phyloP scores from a whole-genome alignment of 2,329 filamentous ascomycete species.

The Xenoacremonium recifei region DNA sequence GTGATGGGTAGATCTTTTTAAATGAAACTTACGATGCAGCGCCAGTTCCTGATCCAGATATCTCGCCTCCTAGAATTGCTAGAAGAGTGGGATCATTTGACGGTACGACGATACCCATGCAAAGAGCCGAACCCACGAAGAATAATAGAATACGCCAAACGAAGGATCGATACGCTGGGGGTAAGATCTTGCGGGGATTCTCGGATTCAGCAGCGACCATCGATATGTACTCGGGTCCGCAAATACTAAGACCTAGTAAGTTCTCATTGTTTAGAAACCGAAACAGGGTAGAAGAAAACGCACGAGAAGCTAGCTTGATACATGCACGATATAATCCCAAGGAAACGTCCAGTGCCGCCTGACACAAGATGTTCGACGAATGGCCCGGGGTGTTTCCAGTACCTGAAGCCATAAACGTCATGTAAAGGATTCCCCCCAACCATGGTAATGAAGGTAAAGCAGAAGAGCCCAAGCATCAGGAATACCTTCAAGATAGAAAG shows the following conservation, averaged over 20 bases:
- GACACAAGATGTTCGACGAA: constrained; percentile 8
- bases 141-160: constrained; percentile 71
- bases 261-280: too few relatives aligned
- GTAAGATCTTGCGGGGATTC: constrained; percentile 60
- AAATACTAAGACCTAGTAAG: constrained; percentile 3
- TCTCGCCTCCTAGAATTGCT: constrained; percentile 3
- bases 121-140: constrained; percentile 57
- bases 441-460: constrained; percentile 10
- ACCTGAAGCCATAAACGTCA: constrained; percentile 6
- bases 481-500: constrained; percentile 7
- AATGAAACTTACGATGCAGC: constrained; percentile 6
- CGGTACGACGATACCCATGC: constrained; percentile 10
- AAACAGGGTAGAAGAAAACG: background rate
- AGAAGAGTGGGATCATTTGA: constrained; percentile 4
- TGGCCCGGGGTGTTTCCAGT: constrained; percentile 7
- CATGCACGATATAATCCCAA: constrained; percentile 7
- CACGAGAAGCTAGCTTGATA: constrained; percentile 11
- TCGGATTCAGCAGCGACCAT: constrained; percentile 8
- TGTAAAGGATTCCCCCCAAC: constrained; percentile 5
- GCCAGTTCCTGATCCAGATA: constrained; percentile 5
- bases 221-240: constrained; percentile 9
- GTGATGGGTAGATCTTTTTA: background rate
- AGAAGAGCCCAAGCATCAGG: constrained; percentile 3
- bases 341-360: constrained; percentile 1
- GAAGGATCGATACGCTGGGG: constrained; percentile 68